phyloP scores from a whole-genome alignment of 495 filamentous ascomycete species.

The Annulohypoxylon moriforme region DNA sequence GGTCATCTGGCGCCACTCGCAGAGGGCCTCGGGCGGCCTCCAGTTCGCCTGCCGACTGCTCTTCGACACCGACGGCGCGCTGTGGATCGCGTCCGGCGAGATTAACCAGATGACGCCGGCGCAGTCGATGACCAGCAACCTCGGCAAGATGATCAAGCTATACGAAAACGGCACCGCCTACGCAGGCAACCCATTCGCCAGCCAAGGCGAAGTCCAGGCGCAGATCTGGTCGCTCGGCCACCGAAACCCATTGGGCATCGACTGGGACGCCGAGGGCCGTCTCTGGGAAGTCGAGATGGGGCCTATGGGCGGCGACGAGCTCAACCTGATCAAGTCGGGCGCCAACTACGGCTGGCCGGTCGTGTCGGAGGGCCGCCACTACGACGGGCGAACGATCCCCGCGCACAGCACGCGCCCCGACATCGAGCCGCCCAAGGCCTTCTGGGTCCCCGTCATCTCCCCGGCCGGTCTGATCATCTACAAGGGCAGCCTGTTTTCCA shows the following conservation, averaged over 20 bases:
- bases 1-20: slow-evolving; percentile 53
- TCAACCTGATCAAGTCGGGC: slow-evolving; percentile 52
- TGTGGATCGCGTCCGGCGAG: slow-evolving; percentile 54
- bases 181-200: slow-evolving; percentile 52
- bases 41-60: slow-evolving; percentile 51
- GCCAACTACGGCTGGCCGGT: slow-evolving; percentile 54
- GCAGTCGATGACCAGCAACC: slow-evolving; percentile 53
- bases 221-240: slow-evolving; percentile 52
- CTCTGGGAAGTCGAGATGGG: slow-evolving; percentile 56
- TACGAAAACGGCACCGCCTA: slow-evolving; percentile 51
- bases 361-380: slow-evolving; percentile 51
- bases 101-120: slow-evolving; percentile 51
- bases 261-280: slow-evolving; percentile 52
- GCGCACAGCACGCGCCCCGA: slow-evolving; percentile 51
- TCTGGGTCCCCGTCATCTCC: slow-evolving; percentile 54
- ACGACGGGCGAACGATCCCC: slow-evolving; percentile 51
- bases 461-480: slow-evolving; percentile 52
- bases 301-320: slow-evolving; percentile 53
- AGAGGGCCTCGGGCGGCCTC: slow-evolving; percentile 45
- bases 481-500: slow-evolving; percentile 51
- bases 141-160: slow-evolving; percentile 52
- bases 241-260: slow-evolving; percentile 54
- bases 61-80: slow-evolving; percentile 47
- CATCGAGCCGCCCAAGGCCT: slow-evolving; percentile 50
- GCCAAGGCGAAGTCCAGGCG: slow-evolving; percentile 44